phyloP scores from a whole-genome alignment of 1,284 basidiomycete genomes.

The Caloboletus firmus region DNA sequence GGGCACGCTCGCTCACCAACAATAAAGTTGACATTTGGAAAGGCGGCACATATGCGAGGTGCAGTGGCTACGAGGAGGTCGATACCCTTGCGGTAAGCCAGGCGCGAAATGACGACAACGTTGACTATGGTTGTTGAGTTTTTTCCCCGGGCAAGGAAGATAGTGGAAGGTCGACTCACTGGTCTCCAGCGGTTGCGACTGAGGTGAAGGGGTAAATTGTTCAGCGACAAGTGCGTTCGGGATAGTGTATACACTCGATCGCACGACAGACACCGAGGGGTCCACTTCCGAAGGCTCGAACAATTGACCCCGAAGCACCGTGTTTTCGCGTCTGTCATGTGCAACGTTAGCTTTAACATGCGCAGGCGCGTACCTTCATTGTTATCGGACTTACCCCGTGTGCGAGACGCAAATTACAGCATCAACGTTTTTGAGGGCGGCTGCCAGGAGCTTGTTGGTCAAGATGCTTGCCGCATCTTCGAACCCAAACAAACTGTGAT shows the following conservation, averaged over 20 bases:
- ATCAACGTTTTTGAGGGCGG: constrained; percentile 86
- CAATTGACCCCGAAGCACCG: constrained; percentile 83
- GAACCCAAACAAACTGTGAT: constrained; percentile 96
- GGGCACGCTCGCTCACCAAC: constrained; percentile 57
- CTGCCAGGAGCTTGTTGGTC: constrained; percentile 93
- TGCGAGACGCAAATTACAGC: constrained; percentile 97
- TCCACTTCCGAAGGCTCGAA: constrained; percentile 49
- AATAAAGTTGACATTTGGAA: constrained; percentile 85
- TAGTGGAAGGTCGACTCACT: constrained; percentile 48
- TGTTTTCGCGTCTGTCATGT: constrained; percentile 81
- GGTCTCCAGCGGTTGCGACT: constrained; percentile 48
- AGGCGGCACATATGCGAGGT: constrained; percentile 82
- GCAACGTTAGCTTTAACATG: background rate
- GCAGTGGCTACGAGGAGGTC: constrained; percentile 93
- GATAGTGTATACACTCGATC: constrained; percentile 81
- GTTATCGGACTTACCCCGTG: constrained; percentile 67
- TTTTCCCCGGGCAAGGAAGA: background rate
- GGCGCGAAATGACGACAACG: constrained; percentile 91
- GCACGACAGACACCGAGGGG: constrained; percentile 47
- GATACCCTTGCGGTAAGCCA: constrained; percentile 96
- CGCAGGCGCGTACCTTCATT: too few species aligned
- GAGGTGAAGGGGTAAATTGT: constrained; percentile 72
- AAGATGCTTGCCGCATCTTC: constrained; percentile 95
- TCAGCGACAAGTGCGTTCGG: constrained; percentile 93
- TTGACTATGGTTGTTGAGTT: constrained; percentile 59